Conservation (phyloP, 2,329 filamentous ascomycete species). For the Ophiostoma ulmi region DNA sequence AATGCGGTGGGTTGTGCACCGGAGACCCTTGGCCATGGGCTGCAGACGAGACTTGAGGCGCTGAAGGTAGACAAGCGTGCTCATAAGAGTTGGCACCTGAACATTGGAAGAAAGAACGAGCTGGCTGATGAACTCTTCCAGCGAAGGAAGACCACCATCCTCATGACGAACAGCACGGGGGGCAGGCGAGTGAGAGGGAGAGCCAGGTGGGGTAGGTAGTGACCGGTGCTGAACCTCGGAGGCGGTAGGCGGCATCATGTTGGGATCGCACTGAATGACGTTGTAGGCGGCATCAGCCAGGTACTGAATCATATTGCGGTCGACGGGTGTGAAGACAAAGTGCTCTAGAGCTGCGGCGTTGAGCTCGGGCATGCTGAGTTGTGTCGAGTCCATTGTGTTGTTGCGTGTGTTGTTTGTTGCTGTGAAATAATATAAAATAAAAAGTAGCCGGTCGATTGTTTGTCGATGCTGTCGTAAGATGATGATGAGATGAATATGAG, state of each 20-base stretch:
- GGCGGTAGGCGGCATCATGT: slow-evolving; percentile 47
- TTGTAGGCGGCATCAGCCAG: slow-evolving; percentile 68
- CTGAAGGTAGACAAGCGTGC: slow-evolving; percentile 86
- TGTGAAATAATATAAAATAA: background rate
- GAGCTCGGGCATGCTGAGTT: slow-evolving; percentile 49
- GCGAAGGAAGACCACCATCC: slow-evolving; percentile 61
- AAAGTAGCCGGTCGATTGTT: background rate
- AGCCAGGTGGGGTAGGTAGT: slow-evolving; percentile 45
- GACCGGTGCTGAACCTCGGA: slow-evolving; percentile 29
- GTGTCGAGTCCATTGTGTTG: slow-evolving; percentile 42
- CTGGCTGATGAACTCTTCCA: slow-evolving; percentile 88
- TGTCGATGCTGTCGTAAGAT: slow-evolving; percentile 14
- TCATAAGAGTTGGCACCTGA: slow-evolving; percentile 96
- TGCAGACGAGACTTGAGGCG: slow-evolving; percentile 80
- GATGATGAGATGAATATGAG: slow-evolving; percentile 7
- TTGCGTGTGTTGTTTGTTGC: slow-evolving; percentile 10
- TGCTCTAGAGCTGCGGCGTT: slow-evolving; percentile 73
- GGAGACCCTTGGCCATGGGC: slow-evolving; percentile 90
- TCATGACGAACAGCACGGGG: slow-evolving; percentile 43
- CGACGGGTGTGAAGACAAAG: slow-evolving; percentile 73
- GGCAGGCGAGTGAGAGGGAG: slow-evolving; percentile 37
- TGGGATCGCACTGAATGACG: slow-evolving; percentile 73
- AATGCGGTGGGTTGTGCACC: slow-evolving; percentile 95
- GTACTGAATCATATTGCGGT: slow-evolving; percentile 70
- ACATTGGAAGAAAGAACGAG: slow-evolving; percentile 91